phyloP scores from a whole-genome alignment of 23 red algal species.

The Agarophyton chilense region DNA sequence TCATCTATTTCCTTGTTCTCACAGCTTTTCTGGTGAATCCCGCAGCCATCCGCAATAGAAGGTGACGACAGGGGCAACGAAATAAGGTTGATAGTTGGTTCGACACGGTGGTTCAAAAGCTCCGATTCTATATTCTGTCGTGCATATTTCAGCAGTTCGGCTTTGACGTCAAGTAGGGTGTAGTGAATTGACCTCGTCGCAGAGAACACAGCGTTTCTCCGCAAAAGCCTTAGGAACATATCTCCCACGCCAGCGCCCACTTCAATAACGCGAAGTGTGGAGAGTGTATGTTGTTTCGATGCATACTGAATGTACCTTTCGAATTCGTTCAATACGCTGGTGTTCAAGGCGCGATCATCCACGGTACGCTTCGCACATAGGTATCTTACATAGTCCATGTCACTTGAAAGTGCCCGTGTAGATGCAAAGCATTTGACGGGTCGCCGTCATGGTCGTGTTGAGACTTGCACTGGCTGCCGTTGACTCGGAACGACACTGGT shows the following conservation, averaged over 20 bases:
- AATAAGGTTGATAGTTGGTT: not conserved
- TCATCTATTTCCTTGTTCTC: not conserved
- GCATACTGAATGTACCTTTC: not conserved
- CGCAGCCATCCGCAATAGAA: not conserved
- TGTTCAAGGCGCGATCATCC: slow-evolving; percentile 67
- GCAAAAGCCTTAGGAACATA: slow-evolving; percentile 49
- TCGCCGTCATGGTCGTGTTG: no score
- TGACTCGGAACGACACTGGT: no score
- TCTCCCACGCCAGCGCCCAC: slow-evolving; percentile 67
- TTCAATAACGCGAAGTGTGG: slow-evolving; percentile 52
- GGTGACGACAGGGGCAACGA: not conserved
- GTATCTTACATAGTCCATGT: slow-evolving; percentile 70
- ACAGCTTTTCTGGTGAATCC: not conserved
- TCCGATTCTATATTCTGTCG: slow-evolving; percentile 18
- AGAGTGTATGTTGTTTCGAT: not conserved
- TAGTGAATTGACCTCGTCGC: slow-evolving; percentile 21
- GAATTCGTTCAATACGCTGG: slow-evolving; percentile 10
- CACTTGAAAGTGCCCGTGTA: not conserved
- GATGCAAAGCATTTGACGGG: not conserved
- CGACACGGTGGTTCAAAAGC: not conserved
- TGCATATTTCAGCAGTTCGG: slow-evolving; percentile 32
- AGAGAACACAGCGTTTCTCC: slow-evolving; percentile 23
- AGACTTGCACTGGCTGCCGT: no score
- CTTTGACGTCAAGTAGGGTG: slow-evolving; percentile 65
- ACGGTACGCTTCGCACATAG: slow-evolving; percentile 62